A percentile compares a stretch with the other conserved stretches of the same genome.
phyloP scores from a whole-genome alignment of 208 protist genomes.

The Porcisia hertigi region DNA sequence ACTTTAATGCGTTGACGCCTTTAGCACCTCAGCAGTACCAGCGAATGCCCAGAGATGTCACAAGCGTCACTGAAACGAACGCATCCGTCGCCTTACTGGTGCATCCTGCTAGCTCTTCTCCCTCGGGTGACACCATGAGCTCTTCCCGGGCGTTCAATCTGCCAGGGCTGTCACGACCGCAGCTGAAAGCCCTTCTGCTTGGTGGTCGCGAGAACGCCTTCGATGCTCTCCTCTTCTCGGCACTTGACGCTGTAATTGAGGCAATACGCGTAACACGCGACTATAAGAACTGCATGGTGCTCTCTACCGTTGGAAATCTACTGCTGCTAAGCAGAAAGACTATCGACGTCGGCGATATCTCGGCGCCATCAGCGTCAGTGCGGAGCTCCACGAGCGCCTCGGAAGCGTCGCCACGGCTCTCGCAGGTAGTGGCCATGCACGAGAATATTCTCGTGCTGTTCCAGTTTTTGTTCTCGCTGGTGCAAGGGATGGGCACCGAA shows the following conservation, averaged over 20 bases:
- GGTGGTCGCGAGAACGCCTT: conserved; percentile 55
- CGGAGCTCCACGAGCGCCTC: background rate
- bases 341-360: conserved; percentile 4
- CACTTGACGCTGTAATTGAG: conserved; percentile 62
- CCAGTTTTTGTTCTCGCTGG: conserved; percentile 33
- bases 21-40: background rate
- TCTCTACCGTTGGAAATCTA: conserved; percentile 47
- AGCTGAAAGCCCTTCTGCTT: conserved; percentile 39
- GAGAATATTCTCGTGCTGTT: conserved; percentile 65
- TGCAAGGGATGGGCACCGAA: conserved; percentile 31
- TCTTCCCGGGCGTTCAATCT: conserved; percentile 36
- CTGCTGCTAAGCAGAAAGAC: conserved; percentile 46
- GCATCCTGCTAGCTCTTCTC: background rate
- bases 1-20: conserved; percentile 14
- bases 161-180: conserved; percentile 25
- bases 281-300: conserved; percentile 57
- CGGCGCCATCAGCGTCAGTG: background rate
- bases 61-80: background rate
- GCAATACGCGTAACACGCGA: conserved; percentile 40
- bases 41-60: background rate
- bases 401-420: conserved; percentile 11
- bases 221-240: conserved; percentile 52
- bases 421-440: conserved; percentile 58
- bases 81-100: conserved; percentile 16
- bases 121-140: background rate